phyloP scores from a whole-genome alignment of 2,329 filamentous ascomycete species.

The Phialocephala sp. region DNA sequence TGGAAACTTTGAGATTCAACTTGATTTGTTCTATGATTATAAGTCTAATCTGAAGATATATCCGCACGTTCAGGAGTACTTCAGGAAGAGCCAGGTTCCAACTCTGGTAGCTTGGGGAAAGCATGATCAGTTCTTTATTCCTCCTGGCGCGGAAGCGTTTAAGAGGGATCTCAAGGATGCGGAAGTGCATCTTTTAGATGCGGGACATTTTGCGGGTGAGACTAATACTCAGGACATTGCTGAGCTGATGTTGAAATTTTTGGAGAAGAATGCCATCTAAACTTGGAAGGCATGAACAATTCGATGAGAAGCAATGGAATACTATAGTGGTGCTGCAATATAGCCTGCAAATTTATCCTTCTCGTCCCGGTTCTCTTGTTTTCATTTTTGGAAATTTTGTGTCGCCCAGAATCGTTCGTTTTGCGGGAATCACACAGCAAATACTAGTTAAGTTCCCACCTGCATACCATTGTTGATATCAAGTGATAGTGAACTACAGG shows the following conservation, averaged over 20 bases:
- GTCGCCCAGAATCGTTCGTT: too few species aligned
- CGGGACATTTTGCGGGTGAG: conserved; percentile 58
- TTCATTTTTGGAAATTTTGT: too few species aligned
- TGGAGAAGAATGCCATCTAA: conserved; percentile 36
- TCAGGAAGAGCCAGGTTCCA: conserved; percentile 56
- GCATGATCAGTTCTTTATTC: conserved; percentile 58
- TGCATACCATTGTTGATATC: too few species aligned
- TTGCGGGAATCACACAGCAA: too few species aligned
- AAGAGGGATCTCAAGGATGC: conserved; percentile 54
- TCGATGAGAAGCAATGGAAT: not conserved
- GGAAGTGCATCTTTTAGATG: conserved; percentile 57
- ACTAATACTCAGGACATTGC: conserved; percentile 33
- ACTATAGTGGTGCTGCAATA: not conserved
- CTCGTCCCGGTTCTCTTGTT: too few species aligned
- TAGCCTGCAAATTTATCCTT: not conserved
- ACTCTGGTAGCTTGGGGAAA: conserved; percentile 64
- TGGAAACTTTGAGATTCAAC: conserved; percentile 57
- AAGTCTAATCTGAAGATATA: conserved; percentile 59
- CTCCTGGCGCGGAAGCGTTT: conserved; percentile 59
- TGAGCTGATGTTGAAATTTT: conserved; percentile 35
- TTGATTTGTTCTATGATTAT: conserved; percentile 64
- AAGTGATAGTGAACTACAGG: not conserved
- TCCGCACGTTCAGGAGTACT: conserved; percentile 59
- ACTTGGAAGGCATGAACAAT: not conserved
- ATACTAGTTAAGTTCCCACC: too few species aligned